phyloP scores from a whole-genome alignment of 108 stramenopile species.

The Cylindrotheca closterium region DNA sequence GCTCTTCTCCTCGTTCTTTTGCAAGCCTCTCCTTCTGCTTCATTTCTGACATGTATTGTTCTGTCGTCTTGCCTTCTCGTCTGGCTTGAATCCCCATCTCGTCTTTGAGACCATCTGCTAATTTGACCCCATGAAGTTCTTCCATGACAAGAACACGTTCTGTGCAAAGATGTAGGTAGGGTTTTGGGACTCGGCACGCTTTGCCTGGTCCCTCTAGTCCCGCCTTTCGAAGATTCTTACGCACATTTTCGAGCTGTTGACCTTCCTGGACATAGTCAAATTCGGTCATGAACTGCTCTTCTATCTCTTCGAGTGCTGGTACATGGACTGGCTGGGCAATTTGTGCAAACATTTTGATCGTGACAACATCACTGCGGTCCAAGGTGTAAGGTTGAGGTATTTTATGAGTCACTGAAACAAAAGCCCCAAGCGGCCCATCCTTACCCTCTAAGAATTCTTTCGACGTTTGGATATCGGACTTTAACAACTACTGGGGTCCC shows the following conservation, averaged over 20 bases:
- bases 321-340: slow-evolving; percentile 89
- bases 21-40: slow-evolving; percentile 38
- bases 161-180: slow-evolving; percentile 66
- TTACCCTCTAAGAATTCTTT: slow-evolving; percentile 59
- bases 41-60: slow-evolving; percentile 38
- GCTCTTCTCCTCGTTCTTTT: slow-evolving; percentile 45
- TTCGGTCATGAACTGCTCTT: slow-evolving; percentile 91
- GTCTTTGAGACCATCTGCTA: slow-evolving; percentile 61
- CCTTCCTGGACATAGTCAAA: slow-evolving; percentile 91
- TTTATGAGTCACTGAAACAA: no score
- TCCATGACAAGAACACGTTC: slow-evolving; percentile 85
- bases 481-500: slow-evolving; percentile 76
- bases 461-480: slow-evolving; percentile 81
- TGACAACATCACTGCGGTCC: slow-evolving; percentile 68
- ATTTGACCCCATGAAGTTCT: slow-evolving; percentile 71
- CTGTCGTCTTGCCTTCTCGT: slow-evolving; percentile 40
- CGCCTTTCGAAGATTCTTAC: slow-evolving; percentile 62
- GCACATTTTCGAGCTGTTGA: slow-evolving; percentile 55
- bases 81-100: slow-evolving; percentile 55
- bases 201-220: slow-evolving; percentile 47
- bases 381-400: no score
- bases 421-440: no score
- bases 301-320: slow-evolving; percentile 83
- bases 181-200: slow-evolving; percentile 61
- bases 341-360: slow-evolving; percentile 77